These are phyloP conservation scores for Usnea hakonensis DNA, from an alignment of 495 filamentous ascomycete genomes.

Conservation along the genomic window DNA sequence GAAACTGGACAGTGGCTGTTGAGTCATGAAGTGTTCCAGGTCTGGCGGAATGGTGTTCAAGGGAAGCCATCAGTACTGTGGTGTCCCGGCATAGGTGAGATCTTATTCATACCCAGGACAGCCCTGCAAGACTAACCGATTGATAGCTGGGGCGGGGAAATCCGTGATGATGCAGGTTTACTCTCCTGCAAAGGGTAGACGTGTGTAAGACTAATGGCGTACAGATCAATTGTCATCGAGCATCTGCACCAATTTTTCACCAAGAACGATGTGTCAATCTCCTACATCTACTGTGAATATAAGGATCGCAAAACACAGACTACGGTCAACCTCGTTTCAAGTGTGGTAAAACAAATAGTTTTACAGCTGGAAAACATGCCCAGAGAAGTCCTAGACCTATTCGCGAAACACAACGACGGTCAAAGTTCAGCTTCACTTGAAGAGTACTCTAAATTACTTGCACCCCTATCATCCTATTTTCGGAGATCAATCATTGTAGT, in stretches of 20 bases:
- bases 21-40: background rate
- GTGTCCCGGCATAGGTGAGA: constrained; percentile 14
- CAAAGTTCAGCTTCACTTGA: constrained; percentile 23
- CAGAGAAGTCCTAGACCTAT: constrained; percentile 20
- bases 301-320: constrained; percentile 25
- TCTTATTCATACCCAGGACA: background rate
- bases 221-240: constrained; percentile 31
- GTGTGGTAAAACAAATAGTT: constrained; percentile 30
- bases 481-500: constrained; percentile 36
- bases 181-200: background rate
- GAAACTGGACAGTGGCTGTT: constrained; percentile 12
- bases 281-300: constrained; percentile 40
- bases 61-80: constrained; percentile 1
- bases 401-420: constrained; percentile 13
- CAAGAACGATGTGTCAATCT: constrained; percentile 22
- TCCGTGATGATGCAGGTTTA: constrained; percentile 14
- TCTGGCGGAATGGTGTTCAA: constrained; percentile 5
- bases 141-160: constrained; percentile 15
- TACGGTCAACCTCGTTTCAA: constrained; percentile 18
- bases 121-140: background rate
- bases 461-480: constrained; percentile 16
- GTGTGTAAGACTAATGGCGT: background rate
- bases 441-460: constrained; percentile 24
- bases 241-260: constrained; percentile 24
- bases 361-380: constrained; percentile 24